Evolutionary conservation across 371 early-diverging fungal genomes (phyloP), one percentile per base, ranked within the genome.

Genomic region (Nematocida major): DNA sequence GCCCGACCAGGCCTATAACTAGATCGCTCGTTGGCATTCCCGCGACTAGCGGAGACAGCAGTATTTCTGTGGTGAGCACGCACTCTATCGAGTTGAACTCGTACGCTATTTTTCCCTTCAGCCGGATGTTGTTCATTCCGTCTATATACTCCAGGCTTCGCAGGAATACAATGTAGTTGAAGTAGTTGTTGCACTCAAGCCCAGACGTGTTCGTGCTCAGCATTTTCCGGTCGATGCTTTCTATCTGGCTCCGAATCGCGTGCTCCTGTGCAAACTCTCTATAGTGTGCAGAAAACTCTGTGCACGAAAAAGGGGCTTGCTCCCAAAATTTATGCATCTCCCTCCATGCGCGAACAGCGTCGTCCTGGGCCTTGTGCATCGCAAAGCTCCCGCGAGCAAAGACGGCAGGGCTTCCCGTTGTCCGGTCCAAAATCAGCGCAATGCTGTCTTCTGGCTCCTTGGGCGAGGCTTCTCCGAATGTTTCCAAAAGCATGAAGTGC

Each of bases 41-140:
- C n/a, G 70, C 47, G 63, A 82, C 73, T 32, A 66, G 51, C 59
- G 81, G 81, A 15, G 77, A 69, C 22, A 84, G 73, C 15, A 82
- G 68, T 66, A 84, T 65, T 54, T 84, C 84, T 42, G 81, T 81
- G 39, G 80, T 82, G 26, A 84, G 54, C 54, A 84, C 67, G 42
- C 81, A 82, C 39, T 82, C 78, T 24, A 84, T 81, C 1, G 84
- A 73, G 42, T 79, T 79, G 38, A 84, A 81, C 59, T 82, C 82
- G 3, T 79, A 81, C 18, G 82, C 82, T 28, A 79, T 77, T 59
- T 78, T 68, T 48, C 84, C 84, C 59, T 84, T 84, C 13, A 82
- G 26, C 48, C 69, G 79, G 20, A 84, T 67, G 32, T 59, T 59
- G 0, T 59, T 63, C 20, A 13, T 15, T 15, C 49, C 48, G 42